Evolutionary conservation across 2,329 filamentous ascomycete genomes (phyloP), one percentile per base, ranked within the genome.

Genomic region (Eurotiales sp.): DNA sequence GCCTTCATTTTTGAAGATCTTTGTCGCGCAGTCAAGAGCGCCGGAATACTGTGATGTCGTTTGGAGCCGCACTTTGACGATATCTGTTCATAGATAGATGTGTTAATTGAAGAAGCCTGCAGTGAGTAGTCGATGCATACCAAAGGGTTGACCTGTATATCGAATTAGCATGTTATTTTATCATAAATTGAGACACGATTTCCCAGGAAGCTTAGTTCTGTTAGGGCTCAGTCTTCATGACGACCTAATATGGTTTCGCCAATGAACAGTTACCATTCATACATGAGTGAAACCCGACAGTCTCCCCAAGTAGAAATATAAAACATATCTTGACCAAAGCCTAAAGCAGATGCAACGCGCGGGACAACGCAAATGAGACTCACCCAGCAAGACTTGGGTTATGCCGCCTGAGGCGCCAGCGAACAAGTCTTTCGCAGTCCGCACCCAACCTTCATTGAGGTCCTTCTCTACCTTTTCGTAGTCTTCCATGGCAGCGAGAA

Each of bases 51-150:
- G 82, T 19, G 80, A 84, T 49, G 87, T 87, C 14, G 93, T 99
- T 72, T 99, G 93, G 44, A 99, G 81, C 51, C 93, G 88, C 63
- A 99, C 93, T 76, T 99, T 99, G 76, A 99, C 86, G 58, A 96
- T 97, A 77, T 96, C 92, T 83, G 62, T 55, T 17, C 46, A 41
- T 41, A 42, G 54, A 54, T 58, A 55, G 55, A 60, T 61, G 56
- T n/a, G 58, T 46, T 34, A 48, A 34, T 42, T 29, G 40, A 22
- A 22, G 21, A 37, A 3, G 8, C 8, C 8, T 22, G 12, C 15
- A 47, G 19, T 12, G 36, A 11, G 3, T 19, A 15, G 11, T 29
- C 36, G 39, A 23, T 50, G 67, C 74, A 66, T 76, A 83, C 81
- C 83, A 61, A 86, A 86, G 12, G 83, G 83, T 70, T 86, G 83